Evolutionary conservation across 2,329 filamentous ascomycete species (phyloP).

Genomic region (Phialophora verrucosa): DNA sequence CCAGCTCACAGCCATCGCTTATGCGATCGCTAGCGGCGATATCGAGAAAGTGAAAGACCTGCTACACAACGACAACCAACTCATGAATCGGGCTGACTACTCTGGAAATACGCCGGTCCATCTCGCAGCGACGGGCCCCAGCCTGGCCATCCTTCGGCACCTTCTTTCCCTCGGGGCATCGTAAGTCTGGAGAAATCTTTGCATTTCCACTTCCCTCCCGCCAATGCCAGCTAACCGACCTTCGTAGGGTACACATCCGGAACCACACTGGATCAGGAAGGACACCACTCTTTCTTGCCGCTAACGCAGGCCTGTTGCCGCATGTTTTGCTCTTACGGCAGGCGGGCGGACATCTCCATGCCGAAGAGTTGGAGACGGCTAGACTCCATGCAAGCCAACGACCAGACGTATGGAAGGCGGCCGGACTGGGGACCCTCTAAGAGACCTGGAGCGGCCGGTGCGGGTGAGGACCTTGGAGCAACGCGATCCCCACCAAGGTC

Average conservation of each 20-base stretch:
- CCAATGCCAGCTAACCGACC: constrained; percentile 1
- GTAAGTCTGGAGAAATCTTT: constrained; percentile 16
- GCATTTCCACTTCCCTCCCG: neutral
- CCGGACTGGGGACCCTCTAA: constrained; percentile 46
- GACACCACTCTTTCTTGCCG: constrained; percentile 65
- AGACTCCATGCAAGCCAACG: constrained; percentile 54
- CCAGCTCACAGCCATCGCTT: constrained; percentile 76
- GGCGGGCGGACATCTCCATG: constrained; percentile 65
- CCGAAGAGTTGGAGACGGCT: constrained; percentile 61
- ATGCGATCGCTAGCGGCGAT: constrained; percentile 77
- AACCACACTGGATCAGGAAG: constrained; percentile 59
- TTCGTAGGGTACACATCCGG: constrained; percentile 58
- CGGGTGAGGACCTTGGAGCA: neutral
- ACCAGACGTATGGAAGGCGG: constrained; percentile 51
- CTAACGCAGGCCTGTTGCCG: constrained; percentile 60
- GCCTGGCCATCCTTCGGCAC: constrained; percentile 61
- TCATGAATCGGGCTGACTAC: constrained; percentile 79
- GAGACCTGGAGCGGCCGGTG: neutral
- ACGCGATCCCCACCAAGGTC: neutral
- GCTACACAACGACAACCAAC: constrained; percentile 68
- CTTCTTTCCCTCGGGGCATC: constrained; percentile 56
- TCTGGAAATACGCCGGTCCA: constrained; percentile 75
- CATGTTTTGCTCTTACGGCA: constrained; percentile 61
- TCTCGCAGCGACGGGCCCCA: constrained; percentile 62
- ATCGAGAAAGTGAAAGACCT: constrained; percentile 69